Conservation (phyloP, 345 rosid genomes). For the Litchi chinensis region DNA sequence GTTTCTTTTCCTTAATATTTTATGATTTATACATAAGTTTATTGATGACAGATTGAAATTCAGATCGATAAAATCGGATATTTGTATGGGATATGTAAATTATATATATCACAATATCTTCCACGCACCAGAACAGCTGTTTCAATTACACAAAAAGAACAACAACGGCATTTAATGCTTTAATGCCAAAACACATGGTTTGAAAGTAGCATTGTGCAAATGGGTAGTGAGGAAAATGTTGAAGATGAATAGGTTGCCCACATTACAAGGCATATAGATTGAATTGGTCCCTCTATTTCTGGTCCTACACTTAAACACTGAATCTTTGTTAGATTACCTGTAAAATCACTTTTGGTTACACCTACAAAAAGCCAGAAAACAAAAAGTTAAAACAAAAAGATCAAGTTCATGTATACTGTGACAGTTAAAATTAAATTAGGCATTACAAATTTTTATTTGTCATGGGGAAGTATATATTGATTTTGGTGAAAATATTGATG, state of each 20-base stretch:
- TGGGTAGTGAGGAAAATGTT: background rate
- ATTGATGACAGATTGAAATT: no score
- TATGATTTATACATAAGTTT: no score
- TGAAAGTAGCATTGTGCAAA: background rate
- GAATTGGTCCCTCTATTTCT: slow-evolving; percentile 6
- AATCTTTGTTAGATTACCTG: background rate
- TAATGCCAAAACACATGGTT: slow-evolving; percentile 1
- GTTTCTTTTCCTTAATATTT: no score
- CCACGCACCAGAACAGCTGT: background rate
- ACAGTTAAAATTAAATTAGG: no score
- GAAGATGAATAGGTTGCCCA: background rate
- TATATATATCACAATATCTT: background rate
- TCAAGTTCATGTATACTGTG: no score
- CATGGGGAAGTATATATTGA: no score
- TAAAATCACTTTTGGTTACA: background rate
- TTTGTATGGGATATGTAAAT: background rate
- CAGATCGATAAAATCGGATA: no score
- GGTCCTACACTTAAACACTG: slow-evolving; percentile 5
- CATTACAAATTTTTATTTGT: no score
- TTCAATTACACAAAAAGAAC: background rate
- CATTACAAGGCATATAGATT: background rate
- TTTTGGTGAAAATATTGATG: no score
- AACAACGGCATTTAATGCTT: no score
- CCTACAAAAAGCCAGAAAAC: no score
- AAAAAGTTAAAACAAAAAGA: no score